Evolutionary conservation across 2,329 filamentous ascomycete species (phyloP), one percentile per base, ranked within the genome.

Genomic region (Acrodontium crateriforme): DNA sequence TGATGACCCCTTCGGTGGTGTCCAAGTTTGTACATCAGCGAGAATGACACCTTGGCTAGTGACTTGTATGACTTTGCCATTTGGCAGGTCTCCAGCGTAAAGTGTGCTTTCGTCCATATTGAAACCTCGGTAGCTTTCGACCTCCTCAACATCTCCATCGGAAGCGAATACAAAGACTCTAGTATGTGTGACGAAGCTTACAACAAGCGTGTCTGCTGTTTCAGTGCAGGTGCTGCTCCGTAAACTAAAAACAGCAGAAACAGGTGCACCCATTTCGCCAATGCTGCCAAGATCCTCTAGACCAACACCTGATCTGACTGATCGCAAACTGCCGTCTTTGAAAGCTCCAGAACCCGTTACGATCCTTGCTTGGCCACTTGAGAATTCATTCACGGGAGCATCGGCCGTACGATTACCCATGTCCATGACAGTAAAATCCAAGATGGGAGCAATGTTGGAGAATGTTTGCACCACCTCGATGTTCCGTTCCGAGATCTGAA

Each of bases 371-470:
- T 98, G 87, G 0, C 89, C 89, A 1, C 87, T 93, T 0, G 85
- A 92, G 47, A 93, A 98, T 37, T 89, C 81, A 45, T 89, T 91
- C 3, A 77, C 78, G 11, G 82, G 75, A 6, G 67, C 72, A 38
- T 89, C 78, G 13, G 77, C 77, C 34, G 81, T 76, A 31, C 82
- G 68, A 42, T 83, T 85, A 1, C 85, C 87, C 66, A 95, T 79
- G 46, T 95, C 89, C 83, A 95, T 93, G 10, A 98, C 73, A 1
- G 80, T 77, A 43, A 98, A 94, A 50, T 98, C 89, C 20, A 95
- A 59, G 22, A 98, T 80, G 0, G 89, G 89, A 0, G 80, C 84
- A 42, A 95, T 82, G 47, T 93, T 98, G 3, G 71, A 61, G 31
- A 91, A 65, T 0, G 72, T 78, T 47, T 93, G 83, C 7, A 89